Conservation (phyloP, 202 grass and related monocot species). For the Elaeis oleifera region DNA sequence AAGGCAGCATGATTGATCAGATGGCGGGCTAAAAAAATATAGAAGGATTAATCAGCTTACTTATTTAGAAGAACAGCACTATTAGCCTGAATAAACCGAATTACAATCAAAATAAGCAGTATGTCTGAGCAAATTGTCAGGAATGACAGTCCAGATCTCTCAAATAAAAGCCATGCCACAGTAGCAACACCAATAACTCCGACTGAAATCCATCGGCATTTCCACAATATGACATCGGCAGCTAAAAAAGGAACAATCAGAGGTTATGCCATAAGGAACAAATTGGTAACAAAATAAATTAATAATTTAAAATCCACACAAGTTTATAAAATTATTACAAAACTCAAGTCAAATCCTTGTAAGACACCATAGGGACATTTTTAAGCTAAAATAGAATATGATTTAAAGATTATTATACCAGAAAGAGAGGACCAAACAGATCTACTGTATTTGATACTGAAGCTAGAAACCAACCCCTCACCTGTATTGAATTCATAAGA, state of each 20-base stretch:
- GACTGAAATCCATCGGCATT: conserved; percentile 40
- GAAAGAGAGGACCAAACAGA: not conserved
- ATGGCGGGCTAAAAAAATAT: not conserved
- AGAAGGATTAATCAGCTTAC: conserved; percentile 27
- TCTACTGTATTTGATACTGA: not conserved
- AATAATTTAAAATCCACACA: not conserved
- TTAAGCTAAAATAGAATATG: not conserved
- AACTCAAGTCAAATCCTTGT: conserved; percentile 2
- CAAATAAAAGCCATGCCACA: conserved; percentile 72
- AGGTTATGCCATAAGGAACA: conserved; percentile 13
- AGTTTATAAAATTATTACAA: conserved; percentile 10
- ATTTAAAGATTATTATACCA: too few species aligned
- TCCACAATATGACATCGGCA: conserved; percentile 97
- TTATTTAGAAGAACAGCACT: conserved; percentile 50
- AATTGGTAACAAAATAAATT: not conserved
- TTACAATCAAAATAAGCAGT: conserved; percentile 65
- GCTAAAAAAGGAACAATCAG: conserved; percentile 37
- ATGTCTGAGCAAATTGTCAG: conserved; percentile 90
- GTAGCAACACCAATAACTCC: conserved; percentile 63
- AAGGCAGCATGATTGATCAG: too few species aligned
- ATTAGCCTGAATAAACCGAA: conserved; percentile 61
- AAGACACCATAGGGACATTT: not conserved
- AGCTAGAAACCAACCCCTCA: not conserved
- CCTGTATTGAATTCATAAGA: too few species aligned
- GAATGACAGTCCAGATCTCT: conserved; percentile 85